Conservation (phyloP, 2,329 filamentous ascomycete genomes). For the Pseudomassariella vexata region DNA sequence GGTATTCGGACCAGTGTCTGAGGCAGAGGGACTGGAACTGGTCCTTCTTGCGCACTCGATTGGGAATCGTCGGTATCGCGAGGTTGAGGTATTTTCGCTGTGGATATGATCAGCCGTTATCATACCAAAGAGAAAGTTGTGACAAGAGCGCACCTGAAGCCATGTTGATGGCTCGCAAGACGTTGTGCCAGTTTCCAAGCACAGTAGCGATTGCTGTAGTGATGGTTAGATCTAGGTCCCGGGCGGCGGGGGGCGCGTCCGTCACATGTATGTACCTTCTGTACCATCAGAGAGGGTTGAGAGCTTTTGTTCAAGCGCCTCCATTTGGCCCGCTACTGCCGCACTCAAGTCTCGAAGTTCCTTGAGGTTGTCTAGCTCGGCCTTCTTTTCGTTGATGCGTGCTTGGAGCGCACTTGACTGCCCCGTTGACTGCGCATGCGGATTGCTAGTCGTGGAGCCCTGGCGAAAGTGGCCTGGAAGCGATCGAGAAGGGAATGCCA, state of each 20-base stretch:
- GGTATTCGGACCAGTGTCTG: conserved; percentile 82
- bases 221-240: conserved; percentile 1
- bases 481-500: conserved; percentile 52
- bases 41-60: conserved; percentile 27
- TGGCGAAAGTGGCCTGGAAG: conserved; percentile 64
- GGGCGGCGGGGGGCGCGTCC: conserved; percentile 1
- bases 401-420: conserved; percentile 67
- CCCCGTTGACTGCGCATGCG: conserved; percentile 37
- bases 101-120: conserved; percentile 8
- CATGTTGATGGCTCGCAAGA: conserved; percentile 80
- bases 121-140: conserved; percentile 2
- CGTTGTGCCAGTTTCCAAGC: conserved; percentile 82
- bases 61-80: conserved; percentile 34
- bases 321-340: conserved; percentile 75
- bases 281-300: conserved; percentile 74
- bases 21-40: conserved; percentile 54
- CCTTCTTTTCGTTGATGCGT: conserved; percentile 80
- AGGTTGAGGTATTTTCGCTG: conserved; percentile 66
- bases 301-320: conserved; percentile 72
- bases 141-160: conserved; percentile 59
- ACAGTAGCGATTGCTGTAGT: conserved; percentile 73
- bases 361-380: conserved; percentile 72
- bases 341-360: conserved; percentile 75
- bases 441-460: conserved; percentile 42
- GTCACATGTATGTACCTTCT: conserved; percentile 69